Evolutionary conservation across 2,329 filamentous ascomycete species (phyloP), one percentile per base, ranked within the genome.

Genomic region (Mariannaea elegans): DNA sequence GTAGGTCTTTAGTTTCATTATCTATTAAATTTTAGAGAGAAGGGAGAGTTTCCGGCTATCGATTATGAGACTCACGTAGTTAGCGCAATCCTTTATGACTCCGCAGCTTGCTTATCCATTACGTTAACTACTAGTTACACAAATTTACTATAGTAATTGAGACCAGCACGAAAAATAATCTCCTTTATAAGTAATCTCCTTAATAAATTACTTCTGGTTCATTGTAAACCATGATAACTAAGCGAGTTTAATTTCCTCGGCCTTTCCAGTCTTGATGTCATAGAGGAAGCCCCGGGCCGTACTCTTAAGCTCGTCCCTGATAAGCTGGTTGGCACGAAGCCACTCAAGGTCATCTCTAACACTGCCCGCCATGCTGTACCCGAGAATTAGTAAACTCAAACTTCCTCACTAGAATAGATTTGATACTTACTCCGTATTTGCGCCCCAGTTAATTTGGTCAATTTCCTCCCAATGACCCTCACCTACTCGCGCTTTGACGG

Each of bases 231-330:
- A n/a, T n/a, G n/a, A n/a, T n/a, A n/a, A n/a, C n/a, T 47, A 47
- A 47, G 24, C 29, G 8, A 47, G 19, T 16, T 32, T 47, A 47
- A 47, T 47, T 19, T 47, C 44, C 44, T 47, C 27, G n/a, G 44
- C 44, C 44, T 47, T 29, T 16, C 44, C 44, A 34, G 44, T 47
- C 23, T 47, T 32, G n/a, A 47, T 23, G 27, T 47, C 44, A 47
- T 32, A 47, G 29, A 47, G 44, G 24, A 47, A 47, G 13, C 44
- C 44, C 23, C 44, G 18, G 16, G 44, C 44, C 24, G 44, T 47
- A 29, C 27, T 47, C 29, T 29, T 47, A 21, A 47, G 27, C 29
- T 47, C 44, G 6, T 47, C 24, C 29, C 44, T 32, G 27, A 47
- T 47, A 29, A 47, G n/a, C 29, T 34, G 21, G 27, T 47, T 47